These are phyloP conservation scores for Xylaria digitata DNA, from an alignment of 2,329 filamentous ascomycete species.

Conservation along the genomic window DNA sequence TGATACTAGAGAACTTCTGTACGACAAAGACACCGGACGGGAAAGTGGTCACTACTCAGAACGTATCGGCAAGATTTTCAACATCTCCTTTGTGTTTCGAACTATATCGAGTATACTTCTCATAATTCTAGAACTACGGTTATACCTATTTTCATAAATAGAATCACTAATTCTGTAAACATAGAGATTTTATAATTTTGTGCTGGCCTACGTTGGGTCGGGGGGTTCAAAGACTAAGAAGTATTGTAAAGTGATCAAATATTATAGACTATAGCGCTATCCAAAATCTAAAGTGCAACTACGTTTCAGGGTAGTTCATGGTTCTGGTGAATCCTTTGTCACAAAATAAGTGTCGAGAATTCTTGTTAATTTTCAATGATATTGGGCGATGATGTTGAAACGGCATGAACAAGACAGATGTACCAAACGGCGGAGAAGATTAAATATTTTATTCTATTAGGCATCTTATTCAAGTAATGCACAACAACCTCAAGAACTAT, in stretches of 20 bases:
- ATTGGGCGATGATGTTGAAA: background rate
- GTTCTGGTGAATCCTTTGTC: no score
- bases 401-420: background rate
- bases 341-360: no score
- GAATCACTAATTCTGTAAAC: slow-evolving; percentile 11
- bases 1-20: slow-evolving; percentile 65
- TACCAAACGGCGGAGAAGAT: background rate
- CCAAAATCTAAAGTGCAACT: no score
- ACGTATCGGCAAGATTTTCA: slow-evolving; percentile 52
- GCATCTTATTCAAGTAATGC: background rate
- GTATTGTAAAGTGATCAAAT: no score
- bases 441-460: background rate
- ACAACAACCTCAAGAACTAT: background rate
- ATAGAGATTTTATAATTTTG: slow-evolving; percentile 41
- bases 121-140: background rate
- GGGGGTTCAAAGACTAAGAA: background rate
- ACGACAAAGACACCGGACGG: slow-evolving; percentile 60
- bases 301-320: no score
- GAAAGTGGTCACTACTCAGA: slow-evolving; percentile 52
- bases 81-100: background rate
- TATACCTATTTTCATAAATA: background rate
- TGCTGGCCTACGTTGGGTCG: slow-evolving; percentile 8
- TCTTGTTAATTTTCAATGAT: no score
- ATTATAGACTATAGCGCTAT: no score
- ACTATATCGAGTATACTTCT: background rate